Conservation (phyloP, 169 alveolate genomes). For the Plasmodium billcollinsi region DNA sequence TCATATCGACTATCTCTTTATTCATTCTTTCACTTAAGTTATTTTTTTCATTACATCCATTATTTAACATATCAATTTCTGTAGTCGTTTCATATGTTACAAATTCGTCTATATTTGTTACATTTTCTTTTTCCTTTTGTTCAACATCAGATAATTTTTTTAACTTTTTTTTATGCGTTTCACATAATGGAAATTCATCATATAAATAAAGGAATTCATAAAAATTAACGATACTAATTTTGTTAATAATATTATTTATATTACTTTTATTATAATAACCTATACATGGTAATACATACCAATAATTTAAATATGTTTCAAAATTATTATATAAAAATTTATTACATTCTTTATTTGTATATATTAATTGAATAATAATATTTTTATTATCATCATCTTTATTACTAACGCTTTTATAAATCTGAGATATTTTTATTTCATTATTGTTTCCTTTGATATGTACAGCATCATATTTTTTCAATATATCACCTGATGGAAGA, state of each 20-base stretch:
- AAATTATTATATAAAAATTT: constrained; percentile 35
- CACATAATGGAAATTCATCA: constrained; percentile 26
- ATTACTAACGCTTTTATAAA: constrained; percentile 11
- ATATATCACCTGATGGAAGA: neutral
- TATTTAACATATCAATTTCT: neutral
- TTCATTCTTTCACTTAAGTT: too few relatives aligned
- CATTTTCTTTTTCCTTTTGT: too few relatives aligned
- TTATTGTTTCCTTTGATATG: constrained; percentile 15
- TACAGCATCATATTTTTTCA: constrained; percentile 32
- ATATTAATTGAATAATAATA: constrained; percentile 36
- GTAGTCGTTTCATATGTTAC: neutral
- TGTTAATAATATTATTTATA: constrained; percentile 1
- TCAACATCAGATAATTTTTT: too few relatives aligned
- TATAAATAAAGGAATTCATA: constrained; percentile 36
- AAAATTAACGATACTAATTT: constrained; percentile 15
- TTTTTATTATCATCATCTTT: constrained; percentile 10
- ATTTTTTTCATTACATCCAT: too few relatives aligned
- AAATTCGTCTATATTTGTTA: neutral
- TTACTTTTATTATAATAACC: constrained; percentile 19
- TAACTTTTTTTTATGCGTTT: neutral
- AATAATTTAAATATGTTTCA: constrained; percentile 13
- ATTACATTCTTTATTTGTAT: constrained; percentile 39
- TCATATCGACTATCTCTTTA: too few relatives aligned
- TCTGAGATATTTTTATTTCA: constrained; percentile 3
- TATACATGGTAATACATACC: constrained; percentile 45